phyloP scores from a whole-genome alignment of 176 grass and related monocot species.

The Canna indica region DNA sequence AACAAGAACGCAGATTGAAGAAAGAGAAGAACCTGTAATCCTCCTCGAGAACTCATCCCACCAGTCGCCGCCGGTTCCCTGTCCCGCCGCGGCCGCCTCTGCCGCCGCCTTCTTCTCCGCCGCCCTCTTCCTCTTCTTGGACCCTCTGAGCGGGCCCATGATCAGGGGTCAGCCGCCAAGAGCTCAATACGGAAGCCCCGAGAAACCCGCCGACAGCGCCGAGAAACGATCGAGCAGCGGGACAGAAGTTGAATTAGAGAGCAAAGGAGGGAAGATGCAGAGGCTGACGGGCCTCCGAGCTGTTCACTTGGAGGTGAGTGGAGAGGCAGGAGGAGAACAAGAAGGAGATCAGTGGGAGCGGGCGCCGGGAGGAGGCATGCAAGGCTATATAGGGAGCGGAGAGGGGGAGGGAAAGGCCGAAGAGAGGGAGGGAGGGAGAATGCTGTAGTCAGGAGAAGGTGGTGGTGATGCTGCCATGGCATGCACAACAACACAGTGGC shows the following conservation, averaged over 20 bases:
- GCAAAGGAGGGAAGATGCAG: background rate
- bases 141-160: background rate
- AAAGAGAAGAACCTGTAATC: background rate
- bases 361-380: background rate
- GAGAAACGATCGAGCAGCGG: background rate
- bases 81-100: background rate
- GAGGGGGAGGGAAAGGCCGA: background rate
- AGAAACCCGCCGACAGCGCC: background rate
- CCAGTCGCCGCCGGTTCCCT: background rate
- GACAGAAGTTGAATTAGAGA: background rate
- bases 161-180: background rate
- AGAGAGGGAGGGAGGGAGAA: background rate
- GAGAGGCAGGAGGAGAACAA: background rate
- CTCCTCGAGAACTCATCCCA: constrained; percentile 2
- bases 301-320: background rate
- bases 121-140: constrained; percentile 5
- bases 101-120: background rate
- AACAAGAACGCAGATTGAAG: background rate
- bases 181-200: background rate
- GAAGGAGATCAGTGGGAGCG: background rate
- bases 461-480: background rate
- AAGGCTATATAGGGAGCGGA: background rate
- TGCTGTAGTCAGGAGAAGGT: background rate
- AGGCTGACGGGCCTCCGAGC: background rate
- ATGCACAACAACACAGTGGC: background rate